phyloP scores from a whole-genome alignment of 345 rosid species.

The Xanthoceras sorbifolium region DNA sequence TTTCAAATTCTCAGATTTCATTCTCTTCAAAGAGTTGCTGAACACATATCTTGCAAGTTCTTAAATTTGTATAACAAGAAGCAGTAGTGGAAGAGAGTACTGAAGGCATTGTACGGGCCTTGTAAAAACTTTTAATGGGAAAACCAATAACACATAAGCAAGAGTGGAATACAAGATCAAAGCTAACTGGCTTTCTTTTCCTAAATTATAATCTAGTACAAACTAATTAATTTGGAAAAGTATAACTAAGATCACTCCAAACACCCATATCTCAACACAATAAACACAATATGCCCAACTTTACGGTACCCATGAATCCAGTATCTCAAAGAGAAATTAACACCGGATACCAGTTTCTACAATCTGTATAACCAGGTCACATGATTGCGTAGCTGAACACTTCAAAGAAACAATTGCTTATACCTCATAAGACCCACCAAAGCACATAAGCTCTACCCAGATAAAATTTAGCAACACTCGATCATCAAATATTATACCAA shows the following conservation, averaged over 20 bases:
- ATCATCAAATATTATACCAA: no score
- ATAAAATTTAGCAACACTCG: neutral
- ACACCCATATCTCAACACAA: neutral
- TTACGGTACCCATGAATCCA: neutral
- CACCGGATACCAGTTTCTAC: neutral
- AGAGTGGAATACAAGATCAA: neutral
- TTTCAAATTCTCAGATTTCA: neutral
- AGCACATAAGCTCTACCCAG: neutral
- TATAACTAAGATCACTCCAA: neutral
- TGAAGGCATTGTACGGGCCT: neutral
- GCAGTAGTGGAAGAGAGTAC: neutral
- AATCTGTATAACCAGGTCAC: neutral
- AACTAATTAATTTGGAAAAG: neutral
- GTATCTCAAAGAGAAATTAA: neutral
- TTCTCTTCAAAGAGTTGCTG: neutral
- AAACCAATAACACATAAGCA: neutral
- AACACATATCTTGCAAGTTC: neutral
- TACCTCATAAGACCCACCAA: neutral
- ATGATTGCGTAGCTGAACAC: neutral
- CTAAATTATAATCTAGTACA: neutral
- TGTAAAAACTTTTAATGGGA: neutral
- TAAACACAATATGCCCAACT: conserved; percentile 1
- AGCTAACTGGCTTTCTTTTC: neutral
- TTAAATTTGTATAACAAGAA: no score
- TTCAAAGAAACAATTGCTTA: neutral